phyloP scores from a whole-genome alignment of 2,329 filamentous ascomycete genomes.

The Epichloe gansuensis region DNA sequence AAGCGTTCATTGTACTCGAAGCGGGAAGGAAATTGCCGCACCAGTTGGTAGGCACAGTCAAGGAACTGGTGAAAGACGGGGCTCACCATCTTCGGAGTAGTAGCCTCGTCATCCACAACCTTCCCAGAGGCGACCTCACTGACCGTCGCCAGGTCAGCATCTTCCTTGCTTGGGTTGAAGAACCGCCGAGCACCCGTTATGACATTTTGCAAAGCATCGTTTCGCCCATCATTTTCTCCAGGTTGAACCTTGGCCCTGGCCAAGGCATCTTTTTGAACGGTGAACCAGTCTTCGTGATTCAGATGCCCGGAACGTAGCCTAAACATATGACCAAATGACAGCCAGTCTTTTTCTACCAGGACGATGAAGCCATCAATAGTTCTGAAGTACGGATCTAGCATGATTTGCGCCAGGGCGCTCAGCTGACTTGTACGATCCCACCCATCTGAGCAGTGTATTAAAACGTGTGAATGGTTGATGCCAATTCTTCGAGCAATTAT shows the following conservation, averaged over 20 bases:
- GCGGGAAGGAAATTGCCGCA: slow-evolving; percentile 71
- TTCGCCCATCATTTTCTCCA: slow-evolving; percentile 45
- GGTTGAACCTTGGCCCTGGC: slow-evolving; percentile 50
- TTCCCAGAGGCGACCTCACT: slow-evolving; percentile 27
- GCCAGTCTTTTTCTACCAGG: slow-evolving; percentile 91
- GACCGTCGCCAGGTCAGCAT: slow-evolving; percentile 45
- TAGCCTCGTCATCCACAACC: slow-evolving; percentile 48
- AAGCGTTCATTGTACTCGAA: slow-evolving; percentile 98
- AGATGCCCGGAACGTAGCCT: slow-evolving; percentile 79
- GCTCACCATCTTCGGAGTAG: slow-evolving; percentile 78
- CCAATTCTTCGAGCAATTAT: slow-evolving; percentile 81
- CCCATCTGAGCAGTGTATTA: slow-evolving; percentile 96
- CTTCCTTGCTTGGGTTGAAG: slow-evolving; percentile 55
- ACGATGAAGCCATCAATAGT: slow-evolving; percentile 92
- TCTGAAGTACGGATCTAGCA: slow-evolving; percentile 89
- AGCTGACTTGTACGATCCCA: slow-evolving; percentile 97
- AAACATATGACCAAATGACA: slow-evolving; percentile 98
- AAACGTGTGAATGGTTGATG: slow-evolving; percentile 82
- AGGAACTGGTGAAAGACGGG: slow-evolving; percentile 97
- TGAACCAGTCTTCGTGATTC: slow-evolving; percentile 89
- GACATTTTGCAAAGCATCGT: slow-evolving; percentile 75
- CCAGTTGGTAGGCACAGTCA: slow-evolving; percentile 81
- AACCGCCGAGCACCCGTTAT: slow-evolving; percentile 84
- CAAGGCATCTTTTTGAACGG: slow-evolving; percentile 67
- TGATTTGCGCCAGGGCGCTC: slow-evolving; percentile 79